phyloP scores from a whole-genome alignment of 768 basidiomycete genomes.

The Vararia minispora region DNA sequence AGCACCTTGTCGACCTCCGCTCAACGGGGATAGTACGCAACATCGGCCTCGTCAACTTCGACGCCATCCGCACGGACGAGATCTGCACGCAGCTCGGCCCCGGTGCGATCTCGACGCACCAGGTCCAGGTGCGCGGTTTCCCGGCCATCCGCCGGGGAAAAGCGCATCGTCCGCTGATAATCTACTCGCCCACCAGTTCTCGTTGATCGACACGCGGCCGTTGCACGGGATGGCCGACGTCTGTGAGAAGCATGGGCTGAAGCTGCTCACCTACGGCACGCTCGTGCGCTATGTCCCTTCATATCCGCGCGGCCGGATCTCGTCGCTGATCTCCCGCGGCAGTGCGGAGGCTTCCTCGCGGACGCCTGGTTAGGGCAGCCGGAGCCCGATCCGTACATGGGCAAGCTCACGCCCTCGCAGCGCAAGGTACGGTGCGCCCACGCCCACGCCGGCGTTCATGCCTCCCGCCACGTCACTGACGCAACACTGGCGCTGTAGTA shows the following conservation, averaged over 20 bases:
- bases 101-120: constrained; percentile 68
- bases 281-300: constrained; percentile 36
- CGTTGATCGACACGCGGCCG: constrained; percentile 69
- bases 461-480: background rate
- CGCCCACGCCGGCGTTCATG: background rate
- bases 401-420: constrained; percentile 67
- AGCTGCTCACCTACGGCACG: constrained; percentile 74
- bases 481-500: constrained; percentile 34
- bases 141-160: background rate
- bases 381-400: constrained; percentile 63
- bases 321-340: constrained; percentile 5
- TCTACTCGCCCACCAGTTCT: constrained; percentile 40
- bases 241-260: constrained; percentile 60
- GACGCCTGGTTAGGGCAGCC: constrained; percentile 61
- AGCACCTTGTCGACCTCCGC: constrained; percentile 49
- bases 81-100: constrained; percentile 68
- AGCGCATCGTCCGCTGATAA: background rate
- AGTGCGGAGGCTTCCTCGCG: constrained; percentile 80
- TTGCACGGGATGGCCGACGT: constrained; percentile 69
- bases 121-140: constrained; percentile 61
- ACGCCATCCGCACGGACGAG: constrained; percentile 62
- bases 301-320: constrained; percentile 4
- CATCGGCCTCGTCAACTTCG: constrained; percentile 77
- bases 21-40: constrained; percentile 46
- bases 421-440: constrained; percentile 44